These are phyloP conservation scores for Nannochloropsis granulata DNA, from an alignment of 108 stramenopile genomes.

Conservation along the genomic window DNA sequence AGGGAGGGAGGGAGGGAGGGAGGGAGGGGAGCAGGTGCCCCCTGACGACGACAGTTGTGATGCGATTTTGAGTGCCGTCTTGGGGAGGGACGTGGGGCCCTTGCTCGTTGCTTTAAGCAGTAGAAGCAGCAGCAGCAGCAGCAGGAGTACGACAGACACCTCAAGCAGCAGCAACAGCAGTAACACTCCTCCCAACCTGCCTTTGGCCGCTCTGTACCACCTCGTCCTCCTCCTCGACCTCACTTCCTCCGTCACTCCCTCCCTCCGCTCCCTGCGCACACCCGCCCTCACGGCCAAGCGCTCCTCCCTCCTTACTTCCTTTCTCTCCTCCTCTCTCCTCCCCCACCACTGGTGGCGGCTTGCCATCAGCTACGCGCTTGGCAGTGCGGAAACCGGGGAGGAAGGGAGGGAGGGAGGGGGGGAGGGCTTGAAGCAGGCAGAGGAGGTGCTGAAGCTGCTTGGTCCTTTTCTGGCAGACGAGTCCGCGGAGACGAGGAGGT, in stretches of 20 bases:
- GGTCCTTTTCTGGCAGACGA: not conserved
- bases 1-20: not conserved
- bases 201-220: not conserved
- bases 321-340: not conserved
- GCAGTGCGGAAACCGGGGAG: not conserved
- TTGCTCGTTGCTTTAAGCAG: not conserved
- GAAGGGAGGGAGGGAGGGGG: not conserved
- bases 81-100: not conserved
- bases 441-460: not conserved
- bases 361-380: not conserved
- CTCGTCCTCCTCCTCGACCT: not conserved
- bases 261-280: not conserved
- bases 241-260: not conserved
- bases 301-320: not conserved
- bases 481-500: not conserved
- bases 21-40: no score
- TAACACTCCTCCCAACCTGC: not conserved
- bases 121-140: no score
- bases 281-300: not conserved
- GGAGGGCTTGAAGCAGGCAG: not conserved
- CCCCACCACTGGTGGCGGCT: not conserved
- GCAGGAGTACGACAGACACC: not conserved
- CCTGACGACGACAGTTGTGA: not conserved
- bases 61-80: not conserved
- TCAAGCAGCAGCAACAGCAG: not conserved